phyloP scores from a whole-genome alignment of 495 filamentous ascomycete genomes.

The Penicillium roqueforti region DNA sequence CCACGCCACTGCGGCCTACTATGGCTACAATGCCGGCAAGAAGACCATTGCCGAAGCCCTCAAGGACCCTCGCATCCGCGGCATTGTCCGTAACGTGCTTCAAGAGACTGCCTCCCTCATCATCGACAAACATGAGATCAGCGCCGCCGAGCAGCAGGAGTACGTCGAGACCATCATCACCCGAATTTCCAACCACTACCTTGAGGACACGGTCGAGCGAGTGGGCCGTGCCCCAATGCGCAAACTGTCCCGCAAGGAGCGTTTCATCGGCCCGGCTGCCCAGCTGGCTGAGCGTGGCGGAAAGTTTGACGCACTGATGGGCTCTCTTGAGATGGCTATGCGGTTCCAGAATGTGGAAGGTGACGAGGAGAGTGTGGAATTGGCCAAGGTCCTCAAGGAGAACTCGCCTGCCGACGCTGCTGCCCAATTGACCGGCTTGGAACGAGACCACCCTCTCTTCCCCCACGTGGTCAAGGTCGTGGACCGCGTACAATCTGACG shows the following conservation, averaged over 20 bases:
- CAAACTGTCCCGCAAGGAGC: constrained; percentile 88
- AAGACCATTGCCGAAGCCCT: constrained; percentile 82
- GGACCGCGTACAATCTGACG: constrained; percentile 64
- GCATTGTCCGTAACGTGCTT: constrained; percentile 69
- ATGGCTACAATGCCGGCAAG: constrained; percentile 79
- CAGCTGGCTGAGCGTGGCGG: constrained; percentile 75
- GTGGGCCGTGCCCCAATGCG: constrained; percentile 92
- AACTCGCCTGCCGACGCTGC: constrained; percentile 62
- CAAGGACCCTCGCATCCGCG: constrained; percentile 61
- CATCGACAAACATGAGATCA: constrained; percentile 77
- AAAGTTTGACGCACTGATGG: constrained; percentile 64
- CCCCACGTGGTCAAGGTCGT: constrained; percentile 66
- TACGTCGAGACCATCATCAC: constrained; percentile 90
- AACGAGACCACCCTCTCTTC: constrained; percentile 68
- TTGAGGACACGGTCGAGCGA: constrained; percentile 89
- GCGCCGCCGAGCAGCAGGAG: constrained; percentile 68
- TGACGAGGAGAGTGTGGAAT: constrained; percentile 78
- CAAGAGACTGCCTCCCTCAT: constrained; percentile 82
- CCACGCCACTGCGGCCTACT: constrained; percentile 96
- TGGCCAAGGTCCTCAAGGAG: constrained; percentile 76
- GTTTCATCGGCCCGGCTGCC: constrained; percentile 88
- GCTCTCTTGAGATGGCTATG: constrained; percentile 78
- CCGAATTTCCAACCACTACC: constrained; percentile 90
- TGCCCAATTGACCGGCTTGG: constrained; percentile 70
- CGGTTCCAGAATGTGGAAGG: constrained; percentile 88